Evolutionary conservation across 257 asterid species (phyloP).

Genomic region (Eustoma russellianum): DNA sequence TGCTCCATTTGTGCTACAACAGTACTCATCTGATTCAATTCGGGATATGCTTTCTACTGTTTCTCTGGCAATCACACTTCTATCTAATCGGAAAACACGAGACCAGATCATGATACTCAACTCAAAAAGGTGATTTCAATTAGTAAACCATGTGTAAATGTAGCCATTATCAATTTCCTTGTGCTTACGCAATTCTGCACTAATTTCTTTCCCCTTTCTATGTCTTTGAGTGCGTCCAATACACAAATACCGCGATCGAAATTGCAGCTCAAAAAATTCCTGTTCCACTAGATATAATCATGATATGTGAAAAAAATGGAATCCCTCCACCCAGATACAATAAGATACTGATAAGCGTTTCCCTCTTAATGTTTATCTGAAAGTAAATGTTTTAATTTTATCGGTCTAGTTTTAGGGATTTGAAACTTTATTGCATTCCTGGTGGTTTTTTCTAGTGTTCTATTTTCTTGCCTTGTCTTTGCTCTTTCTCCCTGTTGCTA

Average conservation of each 20-base stretch:
- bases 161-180: neutral
- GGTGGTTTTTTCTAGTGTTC: neutral
- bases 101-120: constrained; percentile 92
- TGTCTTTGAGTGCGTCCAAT: too few relatives aligned
- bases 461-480: neutral
- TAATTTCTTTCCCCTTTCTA: too few relatives aligned
- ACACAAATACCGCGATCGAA: too few relatives aligned
- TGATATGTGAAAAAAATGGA: too few relatives aligned
- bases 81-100: constrained; percentile 80
- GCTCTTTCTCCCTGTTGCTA: neutral
- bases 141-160: constrained; percentile 1
- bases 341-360: too few relatives aligned
- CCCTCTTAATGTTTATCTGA: too few relatives aligned
- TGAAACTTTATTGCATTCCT: neutral
- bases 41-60: constrained; percentile 61
- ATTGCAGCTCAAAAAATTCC: too few relatives aligned
- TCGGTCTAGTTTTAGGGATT: neutral
- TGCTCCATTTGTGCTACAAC: constrained; percentile 90
- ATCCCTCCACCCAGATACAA: too few relatives aligned
- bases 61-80: constrained; percentile 58
- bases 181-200: neutral
- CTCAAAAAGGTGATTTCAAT: constrained; percentile 61
- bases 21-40: constrained; percentile 58
- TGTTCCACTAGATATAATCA: too few relatives aligned
- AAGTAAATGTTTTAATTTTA: too few relatives aligned